Evolutionary conservation across 106 monocot genomes (phyloP), one percentile per base, ranked within the genome.

Genomic region (Dioscorea dumetorum): DNA sequence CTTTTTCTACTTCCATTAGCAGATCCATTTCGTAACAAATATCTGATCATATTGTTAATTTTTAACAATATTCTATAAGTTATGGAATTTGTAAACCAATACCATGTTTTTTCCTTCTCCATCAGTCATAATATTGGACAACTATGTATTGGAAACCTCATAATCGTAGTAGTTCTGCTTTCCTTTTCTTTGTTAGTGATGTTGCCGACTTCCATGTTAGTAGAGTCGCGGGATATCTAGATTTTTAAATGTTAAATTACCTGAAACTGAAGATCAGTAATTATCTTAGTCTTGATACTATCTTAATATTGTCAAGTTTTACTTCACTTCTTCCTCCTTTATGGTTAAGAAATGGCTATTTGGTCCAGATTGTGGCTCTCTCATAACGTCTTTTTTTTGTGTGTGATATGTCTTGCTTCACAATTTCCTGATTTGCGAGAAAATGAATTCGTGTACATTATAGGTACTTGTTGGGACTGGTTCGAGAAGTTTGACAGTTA

Each of bases 391-490:
- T 19, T 19, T 0, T 18, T 18, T 18, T 54, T 16, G 1, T 54
- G 0, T 19, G 15, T 54, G 54, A 54, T 54, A 54, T 54, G 54
- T 5, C 0, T 54, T 54, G 54, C 54, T 18, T 54, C 4, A 54
- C 54, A 54, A 5, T 54, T 54, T 54, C 13, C 54, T 54, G 54
- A 54, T 54, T 15, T 15, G 15, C 1, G 54, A 41, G 41, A 41
- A 41, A 41, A 41, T 41, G 41, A 41, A 41, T 10, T 19, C 19
- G 5, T 54, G 19, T 54, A 72, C 62, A 17, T 76, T 83, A 74
- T 84, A 99, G 99, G 80, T 99, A 23, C 99, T 99, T 85, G 92
- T 99, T 18, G 99, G 85, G 56, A 99, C 76, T 66, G 99, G 92
- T 72, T 92, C 72, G 32, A 84, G 85, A 78, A 90, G 63, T 53